Evolutionary conservation across 2,329 filamentous ascomycete genomes (phyloP).

Genomic region (Aureobasidium leucospermi): DNA sequence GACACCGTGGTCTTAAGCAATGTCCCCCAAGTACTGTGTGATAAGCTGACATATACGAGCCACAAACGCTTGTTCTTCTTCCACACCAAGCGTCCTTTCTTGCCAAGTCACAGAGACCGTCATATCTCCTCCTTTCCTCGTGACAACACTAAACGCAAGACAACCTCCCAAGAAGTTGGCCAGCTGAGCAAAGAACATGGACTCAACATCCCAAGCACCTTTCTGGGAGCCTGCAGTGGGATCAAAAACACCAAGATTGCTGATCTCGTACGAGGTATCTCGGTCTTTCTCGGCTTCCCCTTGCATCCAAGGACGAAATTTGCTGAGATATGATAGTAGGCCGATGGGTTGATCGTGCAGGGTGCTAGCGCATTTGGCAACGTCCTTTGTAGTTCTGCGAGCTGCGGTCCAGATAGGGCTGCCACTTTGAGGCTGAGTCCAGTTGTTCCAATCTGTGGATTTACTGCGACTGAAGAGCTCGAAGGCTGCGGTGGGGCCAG

Average conservation of each 20-base stretch:
- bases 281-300: conserved; percentile 32
- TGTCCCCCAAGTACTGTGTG: not conserved
- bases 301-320: conserved; percentile 34
- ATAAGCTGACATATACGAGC: conserved; percentile 19
- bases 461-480: not conserved
- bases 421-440: not conserved
- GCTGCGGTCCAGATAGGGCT: conserved; percentile 29
- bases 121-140: conserved; percentile 33
- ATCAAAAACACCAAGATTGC: conserved; percentile 38
- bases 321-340: conserved; percentile 35
- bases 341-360: conserved; percentile 37
- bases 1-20: not conserved
- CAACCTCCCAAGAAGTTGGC: conserved; percentile 32
- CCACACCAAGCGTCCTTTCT: conserved; percentile 33
- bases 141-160: conserved; percentile 37
- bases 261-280: conserved; percentile 40
- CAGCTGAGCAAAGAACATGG: conserved; percentile 40
- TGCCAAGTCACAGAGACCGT: conserved; percentile 37
- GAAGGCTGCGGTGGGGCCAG: not conserved
- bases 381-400: conserved; percentile 24
- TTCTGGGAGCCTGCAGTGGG: not conserved
- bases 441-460: conserved; percentile 16
- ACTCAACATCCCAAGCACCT: conserved; percentile 22
- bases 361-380: conserved; percentile 27
- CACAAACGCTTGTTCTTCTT: conserved; percentile 22